phyloP scores from a whole-genome alignment of 192 early-diverging fungal genomes.

The Backusella circina region DNA sequence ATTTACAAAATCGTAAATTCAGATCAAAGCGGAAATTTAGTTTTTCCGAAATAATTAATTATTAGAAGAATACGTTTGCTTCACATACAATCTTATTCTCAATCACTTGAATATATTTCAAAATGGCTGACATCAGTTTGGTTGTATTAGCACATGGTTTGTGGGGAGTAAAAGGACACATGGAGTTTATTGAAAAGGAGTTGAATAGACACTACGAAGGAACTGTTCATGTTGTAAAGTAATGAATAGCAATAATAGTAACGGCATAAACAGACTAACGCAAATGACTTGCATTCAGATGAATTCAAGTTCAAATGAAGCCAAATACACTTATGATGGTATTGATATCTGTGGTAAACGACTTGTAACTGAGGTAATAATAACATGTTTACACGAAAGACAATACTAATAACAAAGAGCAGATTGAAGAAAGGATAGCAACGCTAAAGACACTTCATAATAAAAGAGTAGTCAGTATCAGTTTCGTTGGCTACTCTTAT shows the following conservation, averaged over 20 bases:
- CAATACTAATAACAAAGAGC: neutral
- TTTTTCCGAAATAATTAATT: neutral
- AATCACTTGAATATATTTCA: neutral
- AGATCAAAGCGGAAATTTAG: neutral
- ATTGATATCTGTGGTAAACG: constrained; percentile 53
- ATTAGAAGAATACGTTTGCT: neutral
- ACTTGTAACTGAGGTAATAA: constrained; percentile 40
- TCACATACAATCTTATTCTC: too few species aligned
- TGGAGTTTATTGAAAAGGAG: constrained; percentile 3
- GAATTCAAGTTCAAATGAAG: constrained; percentile 42
- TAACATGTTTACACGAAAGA: neutral
- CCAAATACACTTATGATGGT: constrained; percentile 52
- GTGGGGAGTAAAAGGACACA: constrained; percentile 2
- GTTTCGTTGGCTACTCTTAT: constrained; percentile 53
- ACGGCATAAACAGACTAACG: neutral
- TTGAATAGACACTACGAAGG: neutral
- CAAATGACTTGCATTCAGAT: constrained; percentile 24
- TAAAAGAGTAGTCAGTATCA: constrained; percentile 21
- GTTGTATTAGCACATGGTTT: neutral
- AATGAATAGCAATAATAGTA: neutral
- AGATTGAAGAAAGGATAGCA: neutral
- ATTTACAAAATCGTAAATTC: too few species aligned
- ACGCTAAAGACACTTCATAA: constrained; percentile 9
- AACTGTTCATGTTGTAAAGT: neutral
- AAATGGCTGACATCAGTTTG: neutral